Conservation (phyloP, 1,284 basidiomycete genomes). For the Amylostereum areolatum region DNA sequence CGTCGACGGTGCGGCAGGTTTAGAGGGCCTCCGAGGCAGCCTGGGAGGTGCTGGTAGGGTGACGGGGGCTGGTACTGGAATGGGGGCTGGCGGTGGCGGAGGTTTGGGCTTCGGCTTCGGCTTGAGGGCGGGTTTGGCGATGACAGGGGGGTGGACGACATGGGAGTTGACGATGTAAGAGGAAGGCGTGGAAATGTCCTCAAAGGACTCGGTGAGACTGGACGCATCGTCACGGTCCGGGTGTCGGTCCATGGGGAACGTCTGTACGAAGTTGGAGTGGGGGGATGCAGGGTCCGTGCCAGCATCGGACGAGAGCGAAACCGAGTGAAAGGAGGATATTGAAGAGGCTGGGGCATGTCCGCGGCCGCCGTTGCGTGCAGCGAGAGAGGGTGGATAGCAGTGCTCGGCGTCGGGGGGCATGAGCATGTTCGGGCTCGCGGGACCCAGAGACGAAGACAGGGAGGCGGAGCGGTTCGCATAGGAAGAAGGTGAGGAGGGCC, state of each 20-base stretch:
- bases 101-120: slow-evolving; percentile 4
- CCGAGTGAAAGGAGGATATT: slow-evolving; percentile 74
- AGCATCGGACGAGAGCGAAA: slow-evolving; percentile 71
- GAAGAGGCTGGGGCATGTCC: slow-evolving; percentile 62
- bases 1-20: slow-evolving; percentile 8
- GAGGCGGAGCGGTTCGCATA: slow-evolving; percentile 31
- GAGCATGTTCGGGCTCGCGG: slow-evolving; percentile 28
- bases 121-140: slow-evolving; percentile 1
- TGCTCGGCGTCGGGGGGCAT: slow-evolving; percentile 48
- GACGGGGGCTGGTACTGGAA: slow-evolving; percentile 17
- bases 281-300: slow-evolving; percentile 36
- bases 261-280: slow-evolving; percentile 36
- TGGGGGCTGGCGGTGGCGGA: slow-evolving; percentile 15
- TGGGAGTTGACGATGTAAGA: slow-evolving; percentile 4
- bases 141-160: slow-evolving; percentile 5
- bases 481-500: slow-evolving; percentile 46
- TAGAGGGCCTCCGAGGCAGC: slow-evolving; percentile 40
- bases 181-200: slow-evolving; percentile 47
- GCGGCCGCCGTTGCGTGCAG: slow-evolving; percentile 25
- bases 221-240: slow-evolving; percentile 40
- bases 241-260: slow-evolving; percentile 39
- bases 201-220: slow-evolving; percentile 66
- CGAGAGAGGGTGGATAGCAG: slow-evolving; percentile 44
- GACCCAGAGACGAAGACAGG: slow-evolving; percentile 7
- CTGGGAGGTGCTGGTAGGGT: slow-evolving; percentile 38